Evolutionary conservation across 108 stramenopile species (phyloP), one percentile per base, ranked within the genome.

Genomic region (Schizochytrium sp.): DNA sequence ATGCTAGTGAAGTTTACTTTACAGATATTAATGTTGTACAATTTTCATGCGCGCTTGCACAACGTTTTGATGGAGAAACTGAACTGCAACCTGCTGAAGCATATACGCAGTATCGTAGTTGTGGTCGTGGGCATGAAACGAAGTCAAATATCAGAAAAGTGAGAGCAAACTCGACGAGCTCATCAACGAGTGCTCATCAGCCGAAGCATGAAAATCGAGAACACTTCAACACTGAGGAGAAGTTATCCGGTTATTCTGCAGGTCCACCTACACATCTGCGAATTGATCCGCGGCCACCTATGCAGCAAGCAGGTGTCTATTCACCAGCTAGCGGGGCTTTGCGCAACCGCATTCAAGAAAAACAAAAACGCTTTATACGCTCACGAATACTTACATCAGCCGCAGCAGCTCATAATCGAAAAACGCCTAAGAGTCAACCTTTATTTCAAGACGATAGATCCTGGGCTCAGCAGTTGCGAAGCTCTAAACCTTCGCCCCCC

Each of bases 381-480:
- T 69, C 64, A 0, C 12, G 64, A 15, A 7, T 69, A 8, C 2
- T 69, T 8, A 38, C 40, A 44, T 69, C 64, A 7, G 40, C 64
- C 10, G 44, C 44, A 8, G 64, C 64, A 28, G 19, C 19, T 69
- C 64, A 44, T 69, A 38, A 44, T 10, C 64, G 12, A 7, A 7
- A 44, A 7, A 8, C 10, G 64, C 42, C 19, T 7, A 8, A 38
- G 64, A 44, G 2, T 69, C 64, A 38, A 38, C 42, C 3, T 17
- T 38, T 69, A 44, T 69, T 69, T 69, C 42, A 69, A 44, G 42
- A 44, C 28, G 64, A 69, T 44, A 69, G 44, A 69, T 12, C 64
- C 15, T 69, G 64, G 64, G 64, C 40, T 44, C 64, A 69, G 15
- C 64, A 69, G 15, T 44, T 69, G 0, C 64, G 64, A 10, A 69